These are phyloP conservation scores for Populus trichocarpa DNA, from an alignment of 441 rosid genomes.

Conservation along the genomic window DNA sequence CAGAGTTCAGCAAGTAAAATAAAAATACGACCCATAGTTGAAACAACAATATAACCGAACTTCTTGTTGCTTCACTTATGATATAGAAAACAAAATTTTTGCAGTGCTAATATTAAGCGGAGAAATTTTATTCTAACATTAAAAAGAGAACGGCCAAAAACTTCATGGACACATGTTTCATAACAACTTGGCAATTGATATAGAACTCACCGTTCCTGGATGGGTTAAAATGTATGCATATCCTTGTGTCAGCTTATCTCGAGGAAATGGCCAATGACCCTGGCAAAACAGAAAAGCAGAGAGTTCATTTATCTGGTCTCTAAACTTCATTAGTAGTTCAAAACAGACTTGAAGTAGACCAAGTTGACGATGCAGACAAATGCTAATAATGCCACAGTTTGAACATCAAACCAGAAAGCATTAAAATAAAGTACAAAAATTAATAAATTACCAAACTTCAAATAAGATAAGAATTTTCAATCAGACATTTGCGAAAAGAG, in stretches of 20 bases:
- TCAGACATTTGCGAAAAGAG: background rate
- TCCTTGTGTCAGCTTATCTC: conserved; percentile 43
- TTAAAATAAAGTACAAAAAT: background rate
- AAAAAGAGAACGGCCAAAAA: background rate
- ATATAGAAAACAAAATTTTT: background rate
- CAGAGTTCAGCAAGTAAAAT: background rate
- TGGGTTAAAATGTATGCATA: conserved; percentile 50
- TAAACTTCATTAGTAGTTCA: background rate
- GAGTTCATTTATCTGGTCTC: background rate
- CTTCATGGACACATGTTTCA: background rate
- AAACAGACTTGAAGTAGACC: background rate
- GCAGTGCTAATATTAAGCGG: background rate
- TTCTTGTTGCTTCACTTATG: background rate
- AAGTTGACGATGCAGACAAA: background rate
- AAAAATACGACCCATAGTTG: background rate
- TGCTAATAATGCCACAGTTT: background rate
- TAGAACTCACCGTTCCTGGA: conserved; percentile 44
- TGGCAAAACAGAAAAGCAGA: conserved; percentile 5
- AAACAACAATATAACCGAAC: background rate
- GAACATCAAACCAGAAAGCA: background rate
- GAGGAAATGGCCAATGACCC: conserved; percentile 65
- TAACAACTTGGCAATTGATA: background rate
- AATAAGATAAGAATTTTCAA: background rate
- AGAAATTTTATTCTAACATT: background rate
- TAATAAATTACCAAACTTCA: background rate